Evolutionary conservation across 164 flowering plant species (phyloP).

Genomic region (Paratinospora sagittata): DNA sequence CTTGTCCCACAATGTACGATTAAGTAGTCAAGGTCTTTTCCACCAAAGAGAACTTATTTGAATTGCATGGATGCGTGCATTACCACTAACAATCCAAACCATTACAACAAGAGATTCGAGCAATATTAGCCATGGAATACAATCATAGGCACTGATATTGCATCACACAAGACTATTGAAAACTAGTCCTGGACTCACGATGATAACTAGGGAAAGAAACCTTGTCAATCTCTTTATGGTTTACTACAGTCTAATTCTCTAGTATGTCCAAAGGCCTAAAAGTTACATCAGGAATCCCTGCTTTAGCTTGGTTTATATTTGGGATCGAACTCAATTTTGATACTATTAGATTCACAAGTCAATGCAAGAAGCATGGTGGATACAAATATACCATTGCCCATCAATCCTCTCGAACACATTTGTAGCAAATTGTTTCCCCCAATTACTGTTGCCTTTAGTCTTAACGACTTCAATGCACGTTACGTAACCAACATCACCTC

Average conservation of each 20-base stretch:
- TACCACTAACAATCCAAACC: neutral
- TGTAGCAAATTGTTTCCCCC: constrained; percentile 91
- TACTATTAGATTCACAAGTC: constrained; percentile 28
- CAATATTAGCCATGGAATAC: neutral
- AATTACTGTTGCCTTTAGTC: constrained; percentile 73
- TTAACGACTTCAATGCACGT: constrained; percentile 75
- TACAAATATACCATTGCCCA: constrained; percentile 75
- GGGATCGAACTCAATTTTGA: too few relatives aligned
- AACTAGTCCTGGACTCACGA: too few relatives aligned
- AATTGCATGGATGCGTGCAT: neutral
- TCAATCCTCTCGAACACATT: constrained; percentile 81
- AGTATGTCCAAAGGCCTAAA: neutral
- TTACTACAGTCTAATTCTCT: too few relatives aligned
- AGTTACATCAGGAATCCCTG: neutral
- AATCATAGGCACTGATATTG: neutral
- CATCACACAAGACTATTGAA: neutral
- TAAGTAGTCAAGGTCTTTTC: too few relatives aligned
- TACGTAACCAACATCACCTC: constrained; percentile 75
- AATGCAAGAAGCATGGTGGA: constrained; percentile 81
- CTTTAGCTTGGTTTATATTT: neutral
- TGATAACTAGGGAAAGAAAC: too few relatives aligned
- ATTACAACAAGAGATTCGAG: neutral
- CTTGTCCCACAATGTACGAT: too few relatives aligned
- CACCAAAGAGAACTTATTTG: neutral
- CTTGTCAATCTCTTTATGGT: too few relatives aligned